Base-by-base conservation (phyloP, 179 eudicot species). In the Drosera spatulata region DNA sequence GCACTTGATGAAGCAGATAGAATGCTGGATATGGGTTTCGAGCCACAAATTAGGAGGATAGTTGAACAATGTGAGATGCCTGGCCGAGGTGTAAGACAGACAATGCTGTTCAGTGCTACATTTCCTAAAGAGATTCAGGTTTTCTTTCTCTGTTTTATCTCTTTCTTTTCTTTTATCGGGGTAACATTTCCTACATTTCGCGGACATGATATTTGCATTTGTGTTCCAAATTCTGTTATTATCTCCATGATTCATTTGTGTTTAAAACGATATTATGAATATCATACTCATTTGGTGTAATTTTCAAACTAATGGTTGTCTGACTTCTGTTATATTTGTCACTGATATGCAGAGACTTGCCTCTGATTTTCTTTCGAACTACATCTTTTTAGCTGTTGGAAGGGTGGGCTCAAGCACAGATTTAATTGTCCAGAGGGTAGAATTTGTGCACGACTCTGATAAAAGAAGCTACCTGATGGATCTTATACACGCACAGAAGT, bases 381-480 rank as follows among this genome's bases (percentile, higher is more conserved):
- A 91, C 72, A 81, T 91, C 11, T 91, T 91, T 69, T 74, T 91
- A 76, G 93, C 98, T 70, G 98, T 91, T 78, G 98, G 98, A 66
- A 81, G 96, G 73, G 98, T 91, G 64, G 98, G 98, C 68, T 91
- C 98, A 41, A 91, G 98, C 70, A 91, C 98, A 58, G 98, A 91
- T 72, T 75, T 91, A 75, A 91, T 91, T 51, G 86, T 82, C 45
- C 98, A 91, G 66, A 84, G 98, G 73, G 93, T 91, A 63, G 98
- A 91, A 66, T 86, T 74, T 78, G 98, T 91, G 70, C 87, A 79
- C 10, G 96, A 86, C 61, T 70, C 95, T 66, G 96, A 88, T 71
- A 86, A 89, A 79, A 86, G 95, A 78, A 88, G 98, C 70, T 96
- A 91, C 61, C 77, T 91, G 56, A 91, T 91, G 98, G 98, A 91